Conservation (phyloP, 2,329 filamentous ascomycete genomes). For the Bipolaris cookei region DNA sequence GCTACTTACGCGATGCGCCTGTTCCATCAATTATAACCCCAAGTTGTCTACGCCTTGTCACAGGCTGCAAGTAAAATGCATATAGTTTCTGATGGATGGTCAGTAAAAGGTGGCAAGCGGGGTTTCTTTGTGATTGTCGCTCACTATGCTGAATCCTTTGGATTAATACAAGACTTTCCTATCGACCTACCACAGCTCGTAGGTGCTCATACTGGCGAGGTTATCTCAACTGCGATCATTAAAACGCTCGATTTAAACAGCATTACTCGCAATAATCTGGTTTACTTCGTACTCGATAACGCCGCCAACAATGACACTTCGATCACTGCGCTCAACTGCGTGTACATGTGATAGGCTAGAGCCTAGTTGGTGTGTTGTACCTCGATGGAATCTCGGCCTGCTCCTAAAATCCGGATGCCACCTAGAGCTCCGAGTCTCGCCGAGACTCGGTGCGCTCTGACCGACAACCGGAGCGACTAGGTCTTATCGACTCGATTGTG, state of each 20-base stretch:
- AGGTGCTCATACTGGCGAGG: neutral
- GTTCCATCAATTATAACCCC: constrained; percentile 1
- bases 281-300: constrained; percentile 18
- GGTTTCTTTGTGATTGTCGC: constrained; percentile 17
- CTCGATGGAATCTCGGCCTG: too few relatives aligned
- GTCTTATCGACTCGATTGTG: too few relatives aligned
- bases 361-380: too few relatives aligned
- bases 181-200: constrained; percentile 1
- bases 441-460: too few relatives aligned
- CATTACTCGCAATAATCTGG: neutral
- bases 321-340: neutral
- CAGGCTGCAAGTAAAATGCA: constrained; percentile 7
- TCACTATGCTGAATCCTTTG: constrained; percentile 2
- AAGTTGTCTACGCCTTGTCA: constrained; percentile 1
- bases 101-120: constrained; percentile 10
- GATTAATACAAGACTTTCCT: constrained; percentile 2
- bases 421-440: too few relatives aligned
- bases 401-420: too few relatives aligned
- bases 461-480: too few relatives aligned
- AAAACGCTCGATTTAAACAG: neutral
- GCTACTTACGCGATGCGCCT: constrained; percentile 2
- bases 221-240: neutral
- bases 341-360: too few relatives aligned
- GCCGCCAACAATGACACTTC: constrained; percentile 9
- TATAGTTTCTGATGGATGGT: constrained; percentile 16